Evolutionary conservation across 768 basidiomycete species (phyloP), one percentile per base, ranked within the genome.

Genomic region (Guyanaporus albipodus): DNA sequence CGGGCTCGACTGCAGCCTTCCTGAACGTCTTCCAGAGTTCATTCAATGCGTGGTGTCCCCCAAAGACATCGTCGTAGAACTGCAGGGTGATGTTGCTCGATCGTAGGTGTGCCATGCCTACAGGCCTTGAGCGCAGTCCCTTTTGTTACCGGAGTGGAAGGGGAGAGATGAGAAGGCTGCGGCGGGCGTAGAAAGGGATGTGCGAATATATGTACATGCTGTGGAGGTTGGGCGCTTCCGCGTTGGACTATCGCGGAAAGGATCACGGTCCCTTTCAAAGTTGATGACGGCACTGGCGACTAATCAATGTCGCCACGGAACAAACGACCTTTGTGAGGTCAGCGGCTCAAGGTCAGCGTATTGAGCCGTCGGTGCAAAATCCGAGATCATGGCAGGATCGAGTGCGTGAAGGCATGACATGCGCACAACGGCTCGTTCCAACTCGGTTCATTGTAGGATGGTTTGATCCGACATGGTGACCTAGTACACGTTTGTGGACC

Each of bases 1-100:
- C 37, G 6, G 65, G 54, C 24, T 67, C 67, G 27, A 67, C 52
- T 10, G 67, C 55, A 4, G 49, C 56, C 19, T 37, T 50, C 41
- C 34, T 55, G 9, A 68, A 49, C 28, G 40, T 38, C 4, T 44
- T 27, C 67, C 67, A 67, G 5, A 68, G 44, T 10, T 42, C 38
- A 4, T 33, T 10, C 9, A 44, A 4, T 24, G n/a, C 4, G 12
- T 4, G 5, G 4, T 34, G 4, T 1, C 8, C 28, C 5, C 9
- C 10, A 19, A 38, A 12, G 32, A 0, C 12, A 12, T 38, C 37
- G 15, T 21, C 22, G n/a, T n/a, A n/a, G 12, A 50, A 17, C 4
- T 38, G 15, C 28, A 63, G 32, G 26, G 48, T 45, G 4, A 63
- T 37, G 1, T 43, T 58, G 15, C 48, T 27, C 8, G 62, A 61